Evolutionary conservation across 2,329 filamentous ascomycete species (phyloP), one percentile per base, ranked within the genome.

Genomic region (Penicillium sp.): DNA sequence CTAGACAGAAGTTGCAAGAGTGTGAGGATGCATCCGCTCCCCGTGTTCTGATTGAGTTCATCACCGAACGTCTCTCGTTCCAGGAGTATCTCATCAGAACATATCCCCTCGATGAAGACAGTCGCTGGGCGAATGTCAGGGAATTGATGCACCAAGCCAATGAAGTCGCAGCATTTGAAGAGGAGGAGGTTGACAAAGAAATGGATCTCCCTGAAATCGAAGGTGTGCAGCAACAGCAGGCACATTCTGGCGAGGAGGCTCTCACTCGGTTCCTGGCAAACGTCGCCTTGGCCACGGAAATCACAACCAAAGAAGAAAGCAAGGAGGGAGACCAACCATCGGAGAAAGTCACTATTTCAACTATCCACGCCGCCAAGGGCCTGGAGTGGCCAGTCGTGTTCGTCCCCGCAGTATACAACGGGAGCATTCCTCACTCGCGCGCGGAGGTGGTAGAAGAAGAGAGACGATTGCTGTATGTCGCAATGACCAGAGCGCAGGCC

Each of bases 301-400:
- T 87, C 0, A 64, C 60, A n/a, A 66, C 73, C n/a, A 60, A 69
- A 35, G 67, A 72, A 35, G 85, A 83, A 16, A 81, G 71, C 20
- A 84, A 83, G 18, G 82, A 85, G 24, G 79, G 79, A 29, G 82
- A 80, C 29, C 79, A 83, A 37, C 61, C 74, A 1, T 67, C 75
- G 35, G 72, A 77, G 2, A 81, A 89, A 64, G 85, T 97, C 20
- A 97, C 92, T 0, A 90, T 99, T 24, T 97, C 92, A 6, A 99
- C 93, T 0, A 97, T 99, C 11, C 93, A 99, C 70, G 92, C 92
- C 0, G 91, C 93, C 3, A 99, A 99, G 73, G 93, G 93, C 3
- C 80, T 99, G 1, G 93, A 99, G 72, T 99, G 94, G 94, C 93
- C 93, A 0, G 82, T 96, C 1, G 91, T 97, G 1, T 97, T 97